A percentile compares a stretch with the other conserved stretches of the same genome.
These are phyloP conservation scores for Lactuca saligna DNA, from an alignment of 129 eudicot genomes.

Conservation along the genomic window DNA sequence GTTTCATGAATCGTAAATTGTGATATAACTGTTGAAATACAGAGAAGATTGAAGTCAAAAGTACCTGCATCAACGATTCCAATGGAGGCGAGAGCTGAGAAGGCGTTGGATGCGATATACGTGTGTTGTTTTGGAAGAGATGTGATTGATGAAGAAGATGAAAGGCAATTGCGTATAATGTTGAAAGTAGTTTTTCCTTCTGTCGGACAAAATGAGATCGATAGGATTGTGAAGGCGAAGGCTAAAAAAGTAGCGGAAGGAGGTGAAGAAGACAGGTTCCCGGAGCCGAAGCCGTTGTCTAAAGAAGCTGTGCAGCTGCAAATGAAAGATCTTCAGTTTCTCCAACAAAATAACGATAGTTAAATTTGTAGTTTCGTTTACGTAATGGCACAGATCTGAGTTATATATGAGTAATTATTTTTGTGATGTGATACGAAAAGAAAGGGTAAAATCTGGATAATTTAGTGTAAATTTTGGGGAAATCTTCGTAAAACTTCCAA, in stretches of 20 bases:
- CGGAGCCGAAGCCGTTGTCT: constrained; percentile 70
- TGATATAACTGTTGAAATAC: constrained; percentile 31
- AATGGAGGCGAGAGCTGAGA: constrained; percentile 82
- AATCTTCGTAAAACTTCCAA: too few relatives aligned
- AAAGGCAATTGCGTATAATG: constrained; percentile 50
- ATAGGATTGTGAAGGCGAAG: constrained; percentile 55
- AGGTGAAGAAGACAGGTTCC: constrained; percentile 46
- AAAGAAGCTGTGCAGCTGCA: constrained; percentile 93
- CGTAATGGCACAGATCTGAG: not conserved
- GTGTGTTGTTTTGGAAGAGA: constrained; percentile 85
- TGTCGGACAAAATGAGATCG: constrained; percentile 43
- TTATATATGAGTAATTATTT: too few relatives aligned
- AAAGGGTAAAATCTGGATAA: too few relatives aligned
- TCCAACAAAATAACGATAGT: constrained; percentile 54
- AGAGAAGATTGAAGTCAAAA: constrained; percentile 65
- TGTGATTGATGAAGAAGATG: constrained; percentile 73
- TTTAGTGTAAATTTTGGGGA: too few relatives aligned
- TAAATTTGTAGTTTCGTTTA: constrained; percentile 2
- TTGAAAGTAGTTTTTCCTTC: constrained; percentile 79
- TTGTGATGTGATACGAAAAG: too few relatives aligned
- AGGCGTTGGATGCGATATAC: constrained; percentile 86
- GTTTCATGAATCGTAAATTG: not conserved
- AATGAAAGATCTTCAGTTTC: constrained; percentile 85
- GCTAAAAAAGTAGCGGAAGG: constrained; percentile 69
- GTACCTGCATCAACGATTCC: constrained; percentile 59